These are phyloP conservation scores for Medicago truncatula DNA, from an alignment of 306 rosid genomes.

Conservation along the genomic window DNA sequence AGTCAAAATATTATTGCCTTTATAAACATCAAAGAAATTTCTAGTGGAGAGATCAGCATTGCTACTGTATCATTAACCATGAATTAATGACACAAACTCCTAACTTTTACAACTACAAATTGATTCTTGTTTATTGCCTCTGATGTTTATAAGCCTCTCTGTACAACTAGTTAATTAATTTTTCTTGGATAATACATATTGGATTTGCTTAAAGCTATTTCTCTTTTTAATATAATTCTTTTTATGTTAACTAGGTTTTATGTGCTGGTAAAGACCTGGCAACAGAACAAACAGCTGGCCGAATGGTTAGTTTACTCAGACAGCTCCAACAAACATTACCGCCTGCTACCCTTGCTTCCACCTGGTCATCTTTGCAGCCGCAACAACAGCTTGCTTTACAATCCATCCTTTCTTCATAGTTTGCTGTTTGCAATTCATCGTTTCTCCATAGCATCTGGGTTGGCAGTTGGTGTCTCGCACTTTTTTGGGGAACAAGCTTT, in stretches of 20 bases:
- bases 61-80: background rate
- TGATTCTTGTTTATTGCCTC: background rate
- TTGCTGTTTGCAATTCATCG: slow-evolving; percentile 61
- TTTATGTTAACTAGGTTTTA: slow-evolving; percentile 61
- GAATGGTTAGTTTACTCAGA: slow-evolving; percentile 81
- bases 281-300: slow-evolving; percentile 82
- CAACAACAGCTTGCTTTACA: slow-evolving; percentile 96
- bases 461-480: slow-evolving; percentile 48
- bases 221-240: slow-evolving; percentile 23
- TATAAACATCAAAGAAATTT: too few relatives aligned
- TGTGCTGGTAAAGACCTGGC: slow-evolving; percentile 96
- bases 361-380: slow-evolving; percentile 97
- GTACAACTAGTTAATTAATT: background rate
- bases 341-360: slow-evolving; percentile 85
- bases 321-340: slow-evolving; percentile 98
- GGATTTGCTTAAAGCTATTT: slow-evolving; percentile 15
- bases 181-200: background rate
- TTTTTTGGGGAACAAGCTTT: slow-evolving; percentile 43
- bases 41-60: too few relatives aligned
- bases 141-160: background rate
- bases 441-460: slow-evolving; percentile 49
- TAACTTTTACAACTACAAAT: background rate
- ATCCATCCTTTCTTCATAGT: slow-evolving; percentile 71
- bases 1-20: too few relatives aligned
- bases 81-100: background rate